Evolutionary conservation across 148 eudicot genomes (phyloP).

Genomic region (Drosera capensis): DNA sequence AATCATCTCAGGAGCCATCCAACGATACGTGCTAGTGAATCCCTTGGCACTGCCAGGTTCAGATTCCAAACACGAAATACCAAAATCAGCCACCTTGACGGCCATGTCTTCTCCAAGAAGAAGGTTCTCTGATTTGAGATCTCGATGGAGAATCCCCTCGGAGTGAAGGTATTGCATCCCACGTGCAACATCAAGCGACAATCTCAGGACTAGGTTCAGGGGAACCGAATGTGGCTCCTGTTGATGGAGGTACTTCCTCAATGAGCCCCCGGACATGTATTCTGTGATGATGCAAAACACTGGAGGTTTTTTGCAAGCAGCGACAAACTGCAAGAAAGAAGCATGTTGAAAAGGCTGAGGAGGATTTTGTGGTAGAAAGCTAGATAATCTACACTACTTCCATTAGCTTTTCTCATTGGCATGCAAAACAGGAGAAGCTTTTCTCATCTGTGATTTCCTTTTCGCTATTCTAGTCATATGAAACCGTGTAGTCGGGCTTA

Average conservation of each 20-base stretch:
- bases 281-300: conserved; percentile 96
- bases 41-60: conserved; percentile 84
- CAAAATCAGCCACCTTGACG: conserved; percentile 96
- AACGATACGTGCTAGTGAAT: conserved; percentile 90
- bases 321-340: conserved; percentile 64
- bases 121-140: conserved; percentile 88
- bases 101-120: conserved; percentile 78
- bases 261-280: conserved; percentile 82
- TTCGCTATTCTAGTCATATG: too few relatives aligned
- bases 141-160: conserved; percentile 86
- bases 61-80: conserved; percentile 93
- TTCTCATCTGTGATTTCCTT: too few relatives aligned
- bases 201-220: conserved; percentile 43
- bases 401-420: too few relatives aligned
- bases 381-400: too few relatives aligned
- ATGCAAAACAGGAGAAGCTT: too few relatives aligned
- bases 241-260: conserved; percentile 81
- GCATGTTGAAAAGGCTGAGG: too few relatives aligned
- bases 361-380: too few relatives aligned
- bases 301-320: conserved; percentile 93
- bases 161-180: conserved; percentile 98
- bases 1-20: conserved; percentile 99
- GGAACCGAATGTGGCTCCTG: conserved; percentile 85
- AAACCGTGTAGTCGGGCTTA: too few relatives aligned
- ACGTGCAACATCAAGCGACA: conserved; percentile 77